Evolutionary conservation across 2,329 filamentous ascomycete genomes (phyloP).

Genomic region (Thielaviopsis euricoi): DNA sequence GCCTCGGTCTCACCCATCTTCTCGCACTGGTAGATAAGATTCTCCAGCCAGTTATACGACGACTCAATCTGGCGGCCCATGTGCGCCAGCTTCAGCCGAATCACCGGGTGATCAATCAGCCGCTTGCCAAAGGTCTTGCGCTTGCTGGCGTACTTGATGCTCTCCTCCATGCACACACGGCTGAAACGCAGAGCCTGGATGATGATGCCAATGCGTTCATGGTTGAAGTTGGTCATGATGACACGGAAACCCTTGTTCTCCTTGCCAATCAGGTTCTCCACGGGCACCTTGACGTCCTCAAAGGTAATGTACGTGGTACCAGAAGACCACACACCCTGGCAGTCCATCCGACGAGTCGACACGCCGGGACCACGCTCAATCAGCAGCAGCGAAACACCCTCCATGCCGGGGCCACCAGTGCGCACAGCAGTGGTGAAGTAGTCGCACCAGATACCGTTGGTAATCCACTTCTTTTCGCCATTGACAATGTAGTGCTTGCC

Average conservation of each 20-base stretch:
- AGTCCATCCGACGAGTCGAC: conserved; percentile 90
- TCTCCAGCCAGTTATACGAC: conserved; percentile 93
- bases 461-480: conserved; percentile 99
- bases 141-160: conserved; percentile 94
- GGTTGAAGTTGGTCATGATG: conserved; percentile 99
- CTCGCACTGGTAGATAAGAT: conserved; percentile 80
- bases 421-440: conserved; percentile 97
- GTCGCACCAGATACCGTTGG: conserved; percentile 90
- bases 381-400: conserved; percentile 75
- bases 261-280: conserved; percentile 97
- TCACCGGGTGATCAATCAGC: conserved; percentile 91
- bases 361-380: conserved; percentile 87
- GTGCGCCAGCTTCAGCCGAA: conserved; percentile 91
- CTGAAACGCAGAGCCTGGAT: conserved; percentile 94
- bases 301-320: conserved; percentile 97
- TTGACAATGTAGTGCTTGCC: conserved; percentile 99
- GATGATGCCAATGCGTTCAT: conserved; percentile 96
- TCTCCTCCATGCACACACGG: conserved; percentile 93
- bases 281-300: conserved; percentile 96
- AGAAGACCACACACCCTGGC: conserved; percentile 89
- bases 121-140: conserved; percentile 91
- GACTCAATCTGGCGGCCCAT: conserved; percentile 98
- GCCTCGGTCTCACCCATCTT: conserved; percentile 89
- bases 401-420: conserved; percentile 79
- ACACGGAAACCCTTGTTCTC: conserved; percentile 97